Evolutionary conservation across 73 alveolate genomes (phyloP), one percentile per base, ranked within the genome.

Genomic region (Paramecium primaurelia): DNA sequence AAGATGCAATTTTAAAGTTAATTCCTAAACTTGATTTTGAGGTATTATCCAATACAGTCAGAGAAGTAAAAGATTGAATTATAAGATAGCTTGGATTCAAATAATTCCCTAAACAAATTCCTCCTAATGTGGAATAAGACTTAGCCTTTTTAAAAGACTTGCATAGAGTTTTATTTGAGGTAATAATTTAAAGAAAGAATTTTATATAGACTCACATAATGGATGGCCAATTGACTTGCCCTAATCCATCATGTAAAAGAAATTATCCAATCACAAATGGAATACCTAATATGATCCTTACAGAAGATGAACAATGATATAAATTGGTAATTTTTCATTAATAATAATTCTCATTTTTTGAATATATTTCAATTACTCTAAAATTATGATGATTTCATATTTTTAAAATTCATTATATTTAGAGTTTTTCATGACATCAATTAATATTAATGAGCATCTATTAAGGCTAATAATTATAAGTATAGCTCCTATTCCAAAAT

Each of bases 221-320:
- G 38, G 71, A 64, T 32, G 96, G 96, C 14, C 12, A 16, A 28
- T 71, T 92, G 20, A 37, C 36, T n/a, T 92, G 96, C 25, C 95
- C 69, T 32, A 92, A 90, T 75, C 91, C 91, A 18, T 42, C 47
- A 2, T 92, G 96, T 58, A 60, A 60, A 32, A 92, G 96, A 91
- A 71, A 25, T 20, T 92, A 90, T 49, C 96, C 96, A 18, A 91
- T 92, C 22, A 75, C 58, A 14, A 92, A 92, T 69, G 95, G 96
- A 20, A 92, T 92, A 14, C 96, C 96, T 12, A 92, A 92, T 45
- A 92, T 92, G 96, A 94, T 92, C 16, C 59, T 90, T 9, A 44
- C 49, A 34, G 93, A 92, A 64, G 89, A 88, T 88, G 88, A 88
- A 80, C 47, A 45, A 80, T 80, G 91, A 80, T 68, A 54, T 54